A percentile compares a stretch with the other conserved stretches of the same genome.
These are phyloP conservation scores for Yamadazyma nakazawae DNA, from an alignment of 805 yeast species.

Conservation along the genomic window DNA sequence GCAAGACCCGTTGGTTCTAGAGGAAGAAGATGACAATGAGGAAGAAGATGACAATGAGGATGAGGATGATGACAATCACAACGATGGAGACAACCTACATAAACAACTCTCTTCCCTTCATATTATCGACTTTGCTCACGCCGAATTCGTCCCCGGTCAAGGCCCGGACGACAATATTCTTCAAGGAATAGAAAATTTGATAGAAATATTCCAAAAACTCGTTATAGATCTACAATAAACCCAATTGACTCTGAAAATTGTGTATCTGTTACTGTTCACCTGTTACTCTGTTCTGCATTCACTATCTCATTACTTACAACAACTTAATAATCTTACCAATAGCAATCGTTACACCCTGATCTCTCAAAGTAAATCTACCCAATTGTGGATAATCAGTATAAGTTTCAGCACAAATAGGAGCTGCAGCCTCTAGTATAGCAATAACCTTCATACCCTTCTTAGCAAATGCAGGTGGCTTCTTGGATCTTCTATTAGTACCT, in stretches of 20 bases:
- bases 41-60: slow-evolving; percentile 17
- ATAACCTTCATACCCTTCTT: slow-evolving; percentile 98
- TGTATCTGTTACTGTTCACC: too few relatives aligned
- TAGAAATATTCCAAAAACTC: slow-evolving; percentile 36
- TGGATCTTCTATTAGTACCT: slow-evolving; percentile 94
- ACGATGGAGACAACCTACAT: slow-evolving; percentile 22
- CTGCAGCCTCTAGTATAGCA: slow-evolving; percentile 81
- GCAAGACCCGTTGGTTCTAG: slow-evolving; percentile 34
- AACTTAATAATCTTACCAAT: slow-evolving; percentile 96
- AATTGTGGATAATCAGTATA: slow-evolving; percentile 90
- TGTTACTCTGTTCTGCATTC: neutral
- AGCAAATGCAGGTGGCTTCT: slow-evolving; percentile 97
- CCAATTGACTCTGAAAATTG: too few relatives aligned
- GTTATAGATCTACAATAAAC: neutral
- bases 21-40: neutral
- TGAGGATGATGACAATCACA: slow-evolving; percentile 36
- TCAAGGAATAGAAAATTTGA: slow-evolving; percentile 64
- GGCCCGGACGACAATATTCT: slow-evolving; percentile 73
- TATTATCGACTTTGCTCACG: slow-evolving; percentile 90
- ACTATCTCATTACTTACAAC: slow-evolving; percentile 3
- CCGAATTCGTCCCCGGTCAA: slow-evolving; percentile 55
- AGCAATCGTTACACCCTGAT: slow-evolving; percentile 97
- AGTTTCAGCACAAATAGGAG: slow-evolving; percentile 91
- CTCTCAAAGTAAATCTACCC: slow-evolving; percentile 98
- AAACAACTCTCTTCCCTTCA: slow-evolving; percentile 54